A percentile compares a stretch with the other conserved stretches of the same genome.
Evolutionary conservation across 805 yeast genomes (phyloP).

Genomic region (Isabelozyma rhagii): DNA sequence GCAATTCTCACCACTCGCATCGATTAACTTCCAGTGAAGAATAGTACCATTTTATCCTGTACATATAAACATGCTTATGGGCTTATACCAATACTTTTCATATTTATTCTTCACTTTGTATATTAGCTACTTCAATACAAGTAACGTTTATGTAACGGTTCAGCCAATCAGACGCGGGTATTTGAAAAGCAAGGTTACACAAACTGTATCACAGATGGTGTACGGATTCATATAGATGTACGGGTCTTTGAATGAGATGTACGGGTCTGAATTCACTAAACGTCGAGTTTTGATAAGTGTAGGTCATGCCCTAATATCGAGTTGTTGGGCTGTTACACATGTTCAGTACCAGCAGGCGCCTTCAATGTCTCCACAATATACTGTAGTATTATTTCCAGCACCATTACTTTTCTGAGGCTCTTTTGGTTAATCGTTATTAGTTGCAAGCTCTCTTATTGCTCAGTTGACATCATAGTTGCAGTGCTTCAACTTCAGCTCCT

Average conservation of each 20-base stretch:
- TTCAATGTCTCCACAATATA: too few species aligned
- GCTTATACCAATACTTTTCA: neutral
- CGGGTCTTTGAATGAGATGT: neutral
- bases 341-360: too few species aligned
- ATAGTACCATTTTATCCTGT: neutral
- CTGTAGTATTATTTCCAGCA: too few species aligned
- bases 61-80: neutral
- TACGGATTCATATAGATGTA: neutral
- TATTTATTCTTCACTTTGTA: neutral
- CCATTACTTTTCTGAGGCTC: too few species aligned
- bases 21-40: neutral
- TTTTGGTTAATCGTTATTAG: too few species aligned
- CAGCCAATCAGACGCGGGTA: neutral
- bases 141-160: neutral
- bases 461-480: too few species aligned
- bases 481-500: neutral
- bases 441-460: too few species aligned
- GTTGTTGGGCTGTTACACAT: too few species aligned
- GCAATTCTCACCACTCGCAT: neutral
- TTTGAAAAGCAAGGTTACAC: neutral
- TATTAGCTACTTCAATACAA: neutral
- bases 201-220: too few species aligned
- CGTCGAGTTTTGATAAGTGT: neutral
- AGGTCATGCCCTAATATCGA: neutral
- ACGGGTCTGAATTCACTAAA: neutral